Conservation (phyloP, 2,329 filamentous ascomycete genomes). For the Phialophora verrucosa region DNA sequence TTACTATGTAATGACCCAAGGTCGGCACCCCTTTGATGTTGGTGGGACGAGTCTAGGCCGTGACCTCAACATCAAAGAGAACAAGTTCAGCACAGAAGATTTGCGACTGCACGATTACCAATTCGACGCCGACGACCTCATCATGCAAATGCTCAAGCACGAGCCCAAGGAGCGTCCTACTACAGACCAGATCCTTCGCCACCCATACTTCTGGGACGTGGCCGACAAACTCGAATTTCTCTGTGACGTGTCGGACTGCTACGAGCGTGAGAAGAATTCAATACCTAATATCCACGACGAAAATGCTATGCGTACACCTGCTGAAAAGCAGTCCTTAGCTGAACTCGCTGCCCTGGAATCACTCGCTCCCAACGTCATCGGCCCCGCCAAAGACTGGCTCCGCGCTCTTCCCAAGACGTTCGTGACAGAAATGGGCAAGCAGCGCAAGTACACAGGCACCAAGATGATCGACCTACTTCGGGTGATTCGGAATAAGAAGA, state of each 20-base stretch:
- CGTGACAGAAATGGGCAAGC: constrained; percentile 87
- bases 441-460: constrained; percentile 89
- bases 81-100: constrained; percentile 72
- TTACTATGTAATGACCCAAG: constrained; percentile 95
- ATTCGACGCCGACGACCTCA: constrained; percentile 84
- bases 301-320: constrained; percentile 32
- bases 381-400: constrained; percentile 70
- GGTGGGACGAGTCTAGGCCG: constrained; percentile 87
- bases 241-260: constrained; percentile 96
- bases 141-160: constrained; percentile 76
- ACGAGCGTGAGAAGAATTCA: constrained; percentile 76
- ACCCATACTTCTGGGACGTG: constrained; percentile 94
- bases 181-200: constrained; percentile 79
- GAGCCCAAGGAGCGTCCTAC: constrained; percentile 71
- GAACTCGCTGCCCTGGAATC: constrained; percentile 59
- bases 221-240: constrained; percentile 90
- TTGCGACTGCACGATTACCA: constrained; percentile 81
- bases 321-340: constrained; percentile 39
- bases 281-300: constrained; percentile 38
- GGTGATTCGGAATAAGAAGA: constrained; percentile 92
- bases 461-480: constrained; percentile 84
- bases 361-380: constrained; percentile 56
- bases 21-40: constrained; percentile 90
- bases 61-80: constrained; percentile 96
- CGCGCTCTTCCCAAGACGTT: constrained; percentile 77